A percentile compares a stretch with the other conserved stretches of the same genome.
Evolutionary conservation across 139 green algal species (phyloP).

Genomic region (Zygnema circumcarinatum): DNA sequence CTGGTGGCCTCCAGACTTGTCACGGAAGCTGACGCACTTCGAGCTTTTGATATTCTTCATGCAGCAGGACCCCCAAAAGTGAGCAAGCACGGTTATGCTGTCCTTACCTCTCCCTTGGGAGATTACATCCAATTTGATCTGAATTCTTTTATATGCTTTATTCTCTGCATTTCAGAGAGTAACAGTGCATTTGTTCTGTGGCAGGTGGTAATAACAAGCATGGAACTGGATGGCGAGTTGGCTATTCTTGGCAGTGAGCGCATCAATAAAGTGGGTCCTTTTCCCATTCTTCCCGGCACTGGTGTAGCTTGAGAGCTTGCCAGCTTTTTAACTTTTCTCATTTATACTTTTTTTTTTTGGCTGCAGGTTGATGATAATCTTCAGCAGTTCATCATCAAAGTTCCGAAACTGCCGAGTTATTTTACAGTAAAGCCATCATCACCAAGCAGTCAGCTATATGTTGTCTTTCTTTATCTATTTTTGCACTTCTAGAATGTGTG

Average conservation of each 20-base stretch:
- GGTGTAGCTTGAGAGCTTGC: too few species aligned
- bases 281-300: too few species aligned
- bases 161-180: background rate
- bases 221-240: slow-evolving; percentile 21
- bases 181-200: too few species aligned
- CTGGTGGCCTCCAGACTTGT: background rate
- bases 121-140: background rate
- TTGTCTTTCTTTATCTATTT: too few species aligned
- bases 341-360: too few species aligned
- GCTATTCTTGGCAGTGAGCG: slow-evolving; percentile 25
- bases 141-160: background rate
- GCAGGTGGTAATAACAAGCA: slow-evolving; percentile 42
- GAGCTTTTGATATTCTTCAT: slow-evolving; percentile 43
- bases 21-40: slow-evolving; percentile 32
- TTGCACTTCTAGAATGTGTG: background rate
- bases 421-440: slow-evolving; percentile 25
- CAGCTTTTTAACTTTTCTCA: too few species aligned
- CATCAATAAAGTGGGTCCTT: background rate
- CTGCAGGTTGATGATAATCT: too few species aligned
- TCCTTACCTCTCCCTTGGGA: background rate
- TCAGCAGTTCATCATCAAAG: background rate
- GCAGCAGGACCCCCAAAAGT: slow-evolving; percentile 35
- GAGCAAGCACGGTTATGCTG: background rate
- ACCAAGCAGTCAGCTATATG: too few species aligned
- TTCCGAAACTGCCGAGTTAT: slow-evolving; percentile 26